Evolutionary conservation across 768 basidiomycete genomes (phyloP).

Genomic region (Leccinum disarticulatum): DNA sequence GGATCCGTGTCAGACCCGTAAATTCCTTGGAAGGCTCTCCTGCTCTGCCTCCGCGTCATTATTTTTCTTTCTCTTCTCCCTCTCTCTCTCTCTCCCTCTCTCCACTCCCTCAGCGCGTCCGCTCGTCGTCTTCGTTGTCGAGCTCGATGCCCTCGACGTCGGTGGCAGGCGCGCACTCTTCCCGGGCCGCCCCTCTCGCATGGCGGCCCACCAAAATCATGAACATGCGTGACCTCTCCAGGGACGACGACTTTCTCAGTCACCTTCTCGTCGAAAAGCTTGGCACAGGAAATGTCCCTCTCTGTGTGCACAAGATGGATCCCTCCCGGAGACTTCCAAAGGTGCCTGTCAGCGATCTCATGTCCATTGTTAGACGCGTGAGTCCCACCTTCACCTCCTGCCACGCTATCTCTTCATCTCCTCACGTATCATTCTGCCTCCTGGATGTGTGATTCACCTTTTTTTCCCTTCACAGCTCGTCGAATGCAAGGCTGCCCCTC

Average conservation of each 20-base stretch:
- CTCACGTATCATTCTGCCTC: conserved; percentile 13
- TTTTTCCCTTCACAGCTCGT: conserved; percentile 50
- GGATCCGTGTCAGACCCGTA: conserved; percentile 24
- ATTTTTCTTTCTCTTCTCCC: conserved; percentile 5
- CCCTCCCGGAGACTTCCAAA: conserved; percentile 73
- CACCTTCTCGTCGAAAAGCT: conserved; percentile 88
- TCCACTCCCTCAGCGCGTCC: conserved; percentile 14
- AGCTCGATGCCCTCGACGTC: conserved; percentile 36
- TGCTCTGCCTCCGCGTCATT: conserved; percentile 34
- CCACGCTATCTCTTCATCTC: conserved; percentile 32
- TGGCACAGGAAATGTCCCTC: conserved; percentile 75
- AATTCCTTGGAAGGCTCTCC: conserved; percentile 25
- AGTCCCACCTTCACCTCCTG: conserved; percentile 30
- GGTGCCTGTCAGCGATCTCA: conserved; percentile 64
- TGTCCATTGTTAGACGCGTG: conserved; percentile 78
- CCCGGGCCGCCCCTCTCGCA: conserved; percentile 34
- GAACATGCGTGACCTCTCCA: conserved; percentile 88
- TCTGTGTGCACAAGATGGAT: conserved; percentile 91
- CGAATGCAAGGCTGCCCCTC: conserved; percentile 50
- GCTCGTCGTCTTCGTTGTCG: conserved; percentile 24
- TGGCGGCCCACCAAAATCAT: conserved; percentile 88
- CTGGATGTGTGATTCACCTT: conserved; percentile 23
- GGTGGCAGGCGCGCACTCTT: conserved; percentile 25
- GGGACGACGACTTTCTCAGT: conserved; percentile 89
- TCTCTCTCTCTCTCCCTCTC: neutral